A percentile compares a stretch with the other conserved stretches of the same genome.
These are phyloP conservation scores for Neospermospora avenae DNA, from an alignment of 2,329 filamentous ascomycete species.

Conservation along the genomic window DNA sequence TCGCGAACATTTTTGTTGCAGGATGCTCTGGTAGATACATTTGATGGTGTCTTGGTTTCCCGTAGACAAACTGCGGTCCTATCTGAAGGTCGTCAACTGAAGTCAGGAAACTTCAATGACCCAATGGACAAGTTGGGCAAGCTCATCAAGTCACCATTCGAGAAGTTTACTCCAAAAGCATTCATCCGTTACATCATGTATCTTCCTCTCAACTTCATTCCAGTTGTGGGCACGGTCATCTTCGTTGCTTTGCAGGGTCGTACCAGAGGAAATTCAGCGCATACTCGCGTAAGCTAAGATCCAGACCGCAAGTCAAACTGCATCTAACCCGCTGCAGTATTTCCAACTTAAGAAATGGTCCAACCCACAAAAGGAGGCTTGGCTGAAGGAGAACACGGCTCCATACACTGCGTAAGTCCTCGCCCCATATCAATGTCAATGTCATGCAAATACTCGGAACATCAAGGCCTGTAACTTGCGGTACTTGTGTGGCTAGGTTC, in stretches of 20 bases:
- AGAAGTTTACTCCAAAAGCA: conserved; percentile 55
- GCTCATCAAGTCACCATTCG: conserved; percentile 55
- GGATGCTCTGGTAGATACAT: conserved; percentile 82
- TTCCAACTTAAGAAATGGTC: conserved; percentile 90
- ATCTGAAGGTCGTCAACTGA: conserved; percentile 69
- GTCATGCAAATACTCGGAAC: conserved; percentile 6
- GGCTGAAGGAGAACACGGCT: conserved; percentile 66
- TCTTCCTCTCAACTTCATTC: conserved; percentile 89
- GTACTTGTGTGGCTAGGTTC: not conserved
- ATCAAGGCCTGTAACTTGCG: not conserved
- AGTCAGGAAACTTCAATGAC: conserved; percentile 49
- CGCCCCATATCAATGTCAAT: not conserved
- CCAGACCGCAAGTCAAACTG: not conserved
- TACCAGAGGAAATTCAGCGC: conserved; percentile 39
- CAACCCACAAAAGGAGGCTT: conserved; percentile 59
- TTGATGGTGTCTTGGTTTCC: conserved; percentile 68
- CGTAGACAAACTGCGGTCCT: conserved; percentile 59
- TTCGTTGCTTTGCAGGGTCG: conserved; percentile 76
- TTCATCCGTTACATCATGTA: conserved; percentile 68
- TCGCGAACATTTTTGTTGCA: conserved; percentile 72
- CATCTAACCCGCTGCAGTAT: conserved; percentile 53
- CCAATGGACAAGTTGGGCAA: conserved; percentile 54
- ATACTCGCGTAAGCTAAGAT: conserved; percentile 48
- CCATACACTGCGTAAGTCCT: conserved; percentile 74
- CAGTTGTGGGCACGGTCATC: conserved; percentile 76